Evolutionary conservation across 345 rosid species (phyloP).

Genomic region (Toxicodendron radicans): DNA sequence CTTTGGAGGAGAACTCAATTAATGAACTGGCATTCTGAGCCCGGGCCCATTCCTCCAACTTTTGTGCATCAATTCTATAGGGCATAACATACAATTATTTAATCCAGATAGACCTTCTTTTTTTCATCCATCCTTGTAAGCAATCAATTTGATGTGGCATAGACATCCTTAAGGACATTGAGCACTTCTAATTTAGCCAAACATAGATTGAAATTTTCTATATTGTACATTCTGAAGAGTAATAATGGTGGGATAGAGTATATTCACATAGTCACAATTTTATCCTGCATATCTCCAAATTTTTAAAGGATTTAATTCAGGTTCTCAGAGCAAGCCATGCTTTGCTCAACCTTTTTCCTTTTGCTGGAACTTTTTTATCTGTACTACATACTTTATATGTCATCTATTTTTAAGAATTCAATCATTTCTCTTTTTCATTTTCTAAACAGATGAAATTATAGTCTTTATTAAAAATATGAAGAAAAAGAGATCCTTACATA

Average conservation of each 20-base stretch:
- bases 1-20: constrained; percentile 67
- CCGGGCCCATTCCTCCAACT: constrained; percentile 92
- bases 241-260: neutral
- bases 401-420: neutral
- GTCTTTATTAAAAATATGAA: neutral
- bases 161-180: neutral
- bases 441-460: neutral
- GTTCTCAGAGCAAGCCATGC: neutral
- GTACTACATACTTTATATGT: neutral
- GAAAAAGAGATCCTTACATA: neutral
- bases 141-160: neutral
- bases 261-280: neutral
- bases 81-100: constrained; percentile 11
- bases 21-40: constrained; percentile 67
- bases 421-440: neutral
- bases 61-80: constrained; percentile 72
- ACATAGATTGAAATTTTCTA: neutral
- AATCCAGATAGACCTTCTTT: neutral
- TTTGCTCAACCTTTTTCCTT: constrained; percentile 1
- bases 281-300: neutral
- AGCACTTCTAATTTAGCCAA: neutral
- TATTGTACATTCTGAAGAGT: neutral
- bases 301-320: neutral
- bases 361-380: neutral
- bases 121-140: neutral